A percentile compares a stretch with the other conserved stretches of the same genome.
phyloP scores from a whole-genome alignment of 148 eudicot species.

The Heliosperma pusillum region DNA sequence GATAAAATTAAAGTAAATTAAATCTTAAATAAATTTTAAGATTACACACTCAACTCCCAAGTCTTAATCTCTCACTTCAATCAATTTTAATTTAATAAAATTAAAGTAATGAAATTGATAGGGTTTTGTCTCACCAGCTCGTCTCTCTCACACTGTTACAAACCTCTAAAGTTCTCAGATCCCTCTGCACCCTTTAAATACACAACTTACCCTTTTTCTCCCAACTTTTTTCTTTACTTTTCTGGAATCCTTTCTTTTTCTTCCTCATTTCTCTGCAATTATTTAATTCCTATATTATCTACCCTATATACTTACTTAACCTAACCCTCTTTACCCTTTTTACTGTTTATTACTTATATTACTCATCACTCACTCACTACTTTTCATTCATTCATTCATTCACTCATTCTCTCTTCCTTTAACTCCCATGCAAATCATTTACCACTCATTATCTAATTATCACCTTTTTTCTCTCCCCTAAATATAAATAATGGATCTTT shows the following conservation, averaged over 20 bases:
- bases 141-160: background rate
- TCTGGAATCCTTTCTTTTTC: constrained; percentile 3
- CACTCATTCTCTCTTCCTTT: constrained; percentile 16
- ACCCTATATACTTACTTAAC: constrained; percentile 16
- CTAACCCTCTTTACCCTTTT: background rate
- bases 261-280: constrained; percentile 11
- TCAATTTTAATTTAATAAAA: too few species aligned
- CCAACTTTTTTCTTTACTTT: constrained; percentile 31
- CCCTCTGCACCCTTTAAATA: constrained; percentile 32
- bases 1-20: too few species aligned
- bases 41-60: too few species aligned
- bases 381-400: constrained; percentile 5
- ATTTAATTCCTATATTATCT: constrained; percentile 22
- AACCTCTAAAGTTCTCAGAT: constrained; percentile 3
- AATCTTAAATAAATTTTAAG: too few species aligned
- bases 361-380: background rate
- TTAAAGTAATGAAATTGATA: background rate
- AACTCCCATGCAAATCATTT: constrained; percentile 68
- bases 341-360: background rate
- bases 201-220: constrained; percentile 31
- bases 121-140: background rate
- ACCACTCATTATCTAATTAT: constrained; percentile 79
- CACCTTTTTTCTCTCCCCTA: constrained; percentile 8
- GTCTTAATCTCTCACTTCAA: too few species aligned
- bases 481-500: constrained; percentile 52